Evolutionary conservation across 2,329 filamentous ascomycete genomes (phyloP), one percentile per base, ranked within the genome.

Genomic region (Colletotrichum sp.): DNA sequence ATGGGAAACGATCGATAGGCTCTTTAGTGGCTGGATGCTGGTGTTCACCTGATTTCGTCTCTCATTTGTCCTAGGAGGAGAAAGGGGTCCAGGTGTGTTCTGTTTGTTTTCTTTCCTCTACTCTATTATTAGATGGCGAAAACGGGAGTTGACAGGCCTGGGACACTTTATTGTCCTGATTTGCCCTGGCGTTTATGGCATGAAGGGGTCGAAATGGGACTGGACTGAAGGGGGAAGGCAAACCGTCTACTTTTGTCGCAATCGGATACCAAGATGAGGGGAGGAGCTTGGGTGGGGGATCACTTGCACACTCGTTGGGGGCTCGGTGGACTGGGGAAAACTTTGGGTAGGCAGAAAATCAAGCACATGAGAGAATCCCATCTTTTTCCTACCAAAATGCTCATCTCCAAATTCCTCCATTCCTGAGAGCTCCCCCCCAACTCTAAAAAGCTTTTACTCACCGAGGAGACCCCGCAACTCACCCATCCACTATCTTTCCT

Each of bases 41-140:
- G 28, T 63, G 73, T 67, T 75, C 63, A 57, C 24, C 69, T 72
- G 73, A 67, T 72, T 72, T 64, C 34, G 28, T 67, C 21, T 61
- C 18, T 59, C 30, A 28, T 72, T 66, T 24, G 61, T 43, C 7
- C 24, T 26, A 9, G 16, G 57, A 16, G 18, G 69, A 13, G 26
- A 24, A 55, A 16, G 10, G 69, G 69, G 52, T 39, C 61, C 52
- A 48, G 24, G 34, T 63, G 61, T 39, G 28, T 24, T 16, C 36
- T 43, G 15, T 64, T 43, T 64, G 32, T 28, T 39, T 43, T 64
- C 60, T 55, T 55, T 34, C 43, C 28, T 15, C 28, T 59, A 28
- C 26, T 43, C 72, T 75, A 65, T 72, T 72, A 67, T 52, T 72
- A 75, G 72, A 72, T 72, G 72, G 72, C 61, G 69, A 67, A 63